Evolutionary conservation across 73 alveolate species (phyloP).

Genomic region (Paramecium biaurelia): DNA sequence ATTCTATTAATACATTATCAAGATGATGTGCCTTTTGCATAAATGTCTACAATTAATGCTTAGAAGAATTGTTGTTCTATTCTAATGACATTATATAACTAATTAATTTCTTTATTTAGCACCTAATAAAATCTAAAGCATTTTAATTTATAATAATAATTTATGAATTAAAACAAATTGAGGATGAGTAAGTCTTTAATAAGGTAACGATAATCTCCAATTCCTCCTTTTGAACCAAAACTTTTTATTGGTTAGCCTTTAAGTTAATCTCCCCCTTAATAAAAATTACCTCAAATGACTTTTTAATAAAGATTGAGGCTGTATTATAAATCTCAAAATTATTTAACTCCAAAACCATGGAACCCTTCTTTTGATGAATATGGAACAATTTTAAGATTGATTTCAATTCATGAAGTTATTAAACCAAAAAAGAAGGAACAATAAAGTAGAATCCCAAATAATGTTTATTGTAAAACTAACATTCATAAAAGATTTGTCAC

Average conservation of each 20-base stretch:
- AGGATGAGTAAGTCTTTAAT: neutral
- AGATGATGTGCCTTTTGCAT: too few relatives aligned
- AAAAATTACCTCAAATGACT: neutral
- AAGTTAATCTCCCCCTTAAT: neutral
- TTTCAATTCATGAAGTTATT: neutral
- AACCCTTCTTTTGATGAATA: neutral
- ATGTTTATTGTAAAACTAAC: neutral
- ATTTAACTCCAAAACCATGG: conserved; percentile 22
- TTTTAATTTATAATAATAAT: neutral
- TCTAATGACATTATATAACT: neutral
- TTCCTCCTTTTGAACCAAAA: neutral
- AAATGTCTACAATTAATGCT: neutral
- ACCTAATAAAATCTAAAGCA: neutral
- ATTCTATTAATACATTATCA: too few relatives aligned
- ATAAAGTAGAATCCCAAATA: neutral
- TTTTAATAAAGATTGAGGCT: neutral
- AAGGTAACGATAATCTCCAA: neutral
- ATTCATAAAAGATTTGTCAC: neutral
- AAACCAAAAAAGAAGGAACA: neutral
- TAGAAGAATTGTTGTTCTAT: neutral
- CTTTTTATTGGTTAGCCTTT: neutral
- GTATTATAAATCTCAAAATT: neutral
- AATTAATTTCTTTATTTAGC: neutral
- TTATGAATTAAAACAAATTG: neutral
- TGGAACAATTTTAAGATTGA: neutral